Percentiles rank a stretch among this genome's conserved stretches.
phyloP scores from a whole-genome alignment of 2,329 filamentous ascomycete genomes.

The Magnaporthiopsis incrustans region DNA sequence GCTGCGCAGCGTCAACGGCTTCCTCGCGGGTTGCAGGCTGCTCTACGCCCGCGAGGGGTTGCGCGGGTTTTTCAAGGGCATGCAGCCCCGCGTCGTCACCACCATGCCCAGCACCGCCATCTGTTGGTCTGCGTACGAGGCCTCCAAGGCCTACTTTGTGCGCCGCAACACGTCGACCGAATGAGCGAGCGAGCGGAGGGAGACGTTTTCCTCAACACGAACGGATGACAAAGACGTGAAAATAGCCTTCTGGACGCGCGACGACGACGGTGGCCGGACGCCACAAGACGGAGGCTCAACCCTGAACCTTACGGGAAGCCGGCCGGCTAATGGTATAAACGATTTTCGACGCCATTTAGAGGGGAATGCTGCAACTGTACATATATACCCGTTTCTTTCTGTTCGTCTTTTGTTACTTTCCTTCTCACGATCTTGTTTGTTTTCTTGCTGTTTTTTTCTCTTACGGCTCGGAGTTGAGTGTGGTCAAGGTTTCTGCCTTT shows the following conservation, averaged over 20 bases:
- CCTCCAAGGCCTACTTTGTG: slow-evolving; percentile 59
- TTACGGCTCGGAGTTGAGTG: slow-evolving; percentile 1
- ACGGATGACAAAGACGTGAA: too few species aligned
- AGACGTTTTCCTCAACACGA: too few species aligned
- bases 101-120: slow-evolving; percentile 99
- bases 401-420: not conserved
- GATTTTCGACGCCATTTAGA: not conserved
- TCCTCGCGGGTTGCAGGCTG: slow-evolving; percentile 70
- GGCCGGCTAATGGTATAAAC: not conserved
- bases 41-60: slow-evolving; percentile 79
- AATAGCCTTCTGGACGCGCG: too few species aligned
- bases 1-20: slow-evolving; percentile 74
- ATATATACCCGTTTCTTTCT: not conserved
- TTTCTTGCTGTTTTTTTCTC: not conserved
- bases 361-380: not conserved
- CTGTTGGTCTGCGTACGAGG: slow-evolving; percentile 80
- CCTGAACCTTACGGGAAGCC: too few species aligned
- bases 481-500: not conserved
- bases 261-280: too few species aligned
- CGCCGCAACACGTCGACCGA: slow-evolving; percentile 12
- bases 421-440: not conserved
- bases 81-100: slow-evolving; percentile 84
- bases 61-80: slow-evolving; percentile 84
- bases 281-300: too few species aligned
- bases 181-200: too few species aligned